A percentile compares a stretch with the other conserved stretches of the same genome.
Conservation (phyloP, 495 filamentous ascomycete genomes). For the Corynascus novoguineensis region DNA sequence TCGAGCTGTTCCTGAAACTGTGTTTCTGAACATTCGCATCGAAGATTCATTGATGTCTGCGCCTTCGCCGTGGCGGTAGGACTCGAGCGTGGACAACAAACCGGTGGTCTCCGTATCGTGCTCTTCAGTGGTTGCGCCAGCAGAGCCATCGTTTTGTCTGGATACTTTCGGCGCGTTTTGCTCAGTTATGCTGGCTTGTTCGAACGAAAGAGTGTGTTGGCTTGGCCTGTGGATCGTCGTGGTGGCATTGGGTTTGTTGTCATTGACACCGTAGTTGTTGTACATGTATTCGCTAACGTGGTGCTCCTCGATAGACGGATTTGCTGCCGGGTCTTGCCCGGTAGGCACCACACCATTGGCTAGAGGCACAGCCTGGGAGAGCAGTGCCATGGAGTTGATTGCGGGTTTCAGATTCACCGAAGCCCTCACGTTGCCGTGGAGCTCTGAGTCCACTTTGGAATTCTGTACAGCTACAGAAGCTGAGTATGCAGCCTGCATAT, state of each 20-base stretch:
- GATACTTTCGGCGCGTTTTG: not conserved
- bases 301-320: too few relatives aligned
- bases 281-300: too few relatives aligned
- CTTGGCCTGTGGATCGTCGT: not conserved
- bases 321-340: too few relatives aligned
- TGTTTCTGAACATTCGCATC: not conserved
- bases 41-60: not conserved
- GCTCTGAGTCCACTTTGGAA: too few relatives aligned
- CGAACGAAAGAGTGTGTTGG: not conserved
- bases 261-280: too few relatives aligned
- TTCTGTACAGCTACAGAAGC: too few relatives aligned
- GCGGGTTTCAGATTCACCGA: too few relatives aligned
- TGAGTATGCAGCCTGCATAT: too few relatives aligned
- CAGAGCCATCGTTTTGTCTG: not conserved
- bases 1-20: not conserved
- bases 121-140: not conserved
- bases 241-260: too few relatives aligned
- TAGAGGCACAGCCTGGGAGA: not conserved
- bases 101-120: not conserved
- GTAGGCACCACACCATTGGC: not conserved
- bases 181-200: not conserved
- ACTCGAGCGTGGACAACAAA: constrained; percentile 1
- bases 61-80: too few relatives aligned
- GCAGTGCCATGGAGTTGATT: too few relatives aligned
- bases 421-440: too few relatives aligned